Base-by-base conservation (phyloP, 192 early-diverging fungal species). In the Coemansia reversa region DNA sequence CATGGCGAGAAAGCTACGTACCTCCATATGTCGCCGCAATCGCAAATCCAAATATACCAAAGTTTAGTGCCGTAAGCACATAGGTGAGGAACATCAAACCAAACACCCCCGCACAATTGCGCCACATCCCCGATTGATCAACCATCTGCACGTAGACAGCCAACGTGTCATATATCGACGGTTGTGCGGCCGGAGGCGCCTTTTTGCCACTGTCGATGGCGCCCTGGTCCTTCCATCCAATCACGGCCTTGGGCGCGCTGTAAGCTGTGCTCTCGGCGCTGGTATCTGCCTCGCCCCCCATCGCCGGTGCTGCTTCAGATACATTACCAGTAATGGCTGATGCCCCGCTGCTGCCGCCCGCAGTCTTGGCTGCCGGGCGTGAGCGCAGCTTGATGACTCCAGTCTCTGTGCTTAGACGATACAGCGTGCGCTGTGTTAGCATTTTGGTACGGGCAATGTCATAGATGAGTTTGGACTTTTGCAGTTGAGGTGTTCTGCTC, bases 81-180 rank as follows among this genome's bases (percentile, higher is more conserved):
- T 76, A 84, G 22, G 78, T 84, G 22, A 80, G 62, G 29, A 77
- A 69, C 74, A 81, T 77, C 35, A 80, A 59, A 8, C 75, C 64
- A 60, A 84, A 81, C 8, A 84, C 70, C 24, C 79, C 77, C 2
- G 82, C 82, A 49, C 78, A 81, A 75, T 84, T 84, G 16, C 82
- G 71, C 78, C 78, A 84, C 74, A 81, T 66, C 20, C 74, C 78
- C 25, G 74, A 59, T 18, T 60, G 74, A 60, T 84, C 82, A 50
- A 84, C 63, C 69, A 75, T 68, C 52, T 84, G 78, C 5, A 84
- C 59, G 51, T 81, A 75, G 30, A 58, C 60, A 16, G 63, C 69
- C 20, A 83, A 45, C 22, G 70, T 69, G 42, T 80, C 77, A 23
- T 75, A 67, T 32, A 80, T 48, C 4, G 72, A 70, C 49, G 77